phyloP scores from a whole-genome alignment of 2,329 filamentous ascomycete genomes.

The Pyrenophora graminea region DNA sequence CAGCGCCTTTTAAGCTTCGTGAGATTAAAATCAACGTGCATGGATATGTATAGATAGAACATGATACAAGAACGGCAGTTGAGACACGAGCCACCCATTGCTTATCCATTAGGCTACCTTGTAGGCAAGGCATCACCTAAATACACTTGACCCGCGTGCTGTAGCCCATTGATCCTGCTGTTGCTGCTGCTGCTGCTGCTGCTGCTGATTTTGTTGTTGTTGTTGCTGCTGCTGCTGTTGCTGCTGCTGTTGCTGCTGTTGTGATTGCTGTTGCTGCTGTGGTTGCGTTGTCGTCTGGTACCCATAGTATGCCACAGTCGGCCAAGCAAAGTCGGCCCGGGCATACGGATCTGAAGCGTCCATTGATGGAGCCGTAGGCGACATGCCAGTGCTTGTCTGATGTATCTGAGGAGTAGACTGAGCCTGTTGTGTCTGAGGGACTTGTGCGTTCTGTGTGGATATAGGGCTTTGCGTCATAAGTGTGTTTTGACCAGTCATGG shows the following conservation, averaged over 20 bases:
- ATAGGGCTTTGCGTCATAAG: slow-evolving; percentile 13
- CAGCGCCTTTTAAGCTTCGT: no score
- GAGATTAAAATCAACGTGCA: no score
- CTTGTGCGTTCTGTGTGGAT: slow-evolving; percentile 8
- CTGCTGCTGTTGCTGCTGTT: slow-evolving; percentile 24
- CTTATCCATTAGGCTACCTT: not conserved
- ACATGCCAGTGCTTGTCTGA: not conserved
- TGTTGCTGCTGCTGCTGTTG: slow-evolving; percentile 11
- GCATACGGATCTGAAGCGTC: slow-evolving; percentile 29
- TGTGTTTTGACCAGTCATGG: slow-evolving; percentile 8
- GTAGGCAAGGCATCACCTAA: slow-evolving; percentile 15
- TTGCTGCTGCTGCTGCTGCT: slow-evolving; percentile 16
- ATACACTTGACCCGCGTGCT: slow-evolving; percentile 26
- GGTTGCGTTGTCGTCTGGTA: slow-evolving; percentile 27
- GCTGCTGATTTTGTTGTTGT: slow-evolving; percentile 24
- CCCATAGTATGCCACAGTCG: slow-evolving; percentile 28
- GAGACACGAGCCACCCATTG: no score
- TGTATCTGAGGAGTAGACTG: slow-evolving; percentile 24
- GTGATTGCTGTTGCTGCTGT: slow-evolving; percentile 11
- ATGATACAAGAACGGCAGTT: no score
- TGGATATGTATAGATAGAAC: no score
- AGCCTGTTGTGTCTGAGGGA: slow-evolving; percentile 21
- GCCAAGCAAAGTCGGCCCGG: slow-evolving; percentile 33
- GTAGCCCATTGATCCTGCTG: slow-evolving; percentile 35
- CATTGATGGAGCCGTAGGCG: slow-evolving; percentile 17